A percentile compares a stretch with the other conserved stretches of the same genome.
Conservation (phyloP, 1,284 basidiomycete genomes). For the Cutaneotrichosporon sp. region DNA sequence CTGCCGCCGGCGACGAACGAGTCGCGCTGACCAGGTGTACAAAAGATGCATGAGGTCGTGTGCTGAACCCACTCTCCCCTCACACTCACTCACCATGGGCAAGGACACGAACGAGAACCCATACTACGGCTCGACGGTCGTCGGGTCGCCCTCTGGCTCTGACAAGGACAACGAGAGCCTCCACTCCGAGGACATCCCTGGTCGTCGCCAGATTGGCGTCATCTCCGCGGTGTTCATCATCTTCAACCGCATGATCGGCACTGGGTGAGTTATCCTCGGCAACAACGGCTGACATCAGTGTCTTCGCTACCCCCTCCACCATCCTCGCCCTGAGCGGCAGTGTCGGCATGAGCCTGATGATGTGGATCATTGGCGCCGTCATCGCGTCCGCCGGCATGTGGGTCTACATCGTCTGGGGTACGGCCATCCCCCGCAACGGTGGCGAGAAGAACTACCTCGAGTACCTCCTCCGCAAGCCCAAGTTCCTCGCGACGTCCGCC, state of each 20-base stretch:
- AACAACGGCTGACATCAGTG: not conserved
- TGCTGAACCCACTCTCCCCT: not conserved
- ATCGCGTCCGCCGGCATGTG: slow-evolving; percentile 34
- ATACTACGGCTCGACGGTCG: not conserved
- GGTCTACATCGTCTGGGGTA: slow-evolving; percentile 33
- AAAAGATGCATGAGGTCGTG: not conserved
- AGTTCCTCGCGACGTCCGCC: slow-evolving; percentile 21
- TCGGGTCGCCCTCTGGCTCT: not conserved
- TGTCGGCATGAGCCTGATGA: slow-evolving; percentile 27
- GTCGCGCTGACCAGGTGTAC: no score
- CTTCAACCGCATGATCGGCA: slow-evolving; percentile 23
- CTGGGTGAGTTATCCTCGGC: slow-evolving; percentile 5
- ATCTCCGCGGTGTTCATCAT: slow-evolving; percentile 20
- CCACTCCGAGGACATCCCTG: slow-evolving; percentile 4
- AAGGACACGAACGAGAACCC: not conserved
- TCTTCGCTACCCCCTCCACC: slow-evolving; percentile 23
- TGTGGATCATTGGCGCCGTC: slow-evolving; percentile 36
- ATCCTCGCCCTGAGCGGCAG: slow-evolving; percentile 21
- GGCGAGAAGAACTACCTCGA: slow-evolving; percentile 33
- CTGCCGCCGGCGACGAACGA: no score
- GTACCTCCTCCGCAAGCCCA: slow-evolving; percentile 23
- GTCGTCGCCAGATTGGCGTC: slow-evolving; percentile 17
- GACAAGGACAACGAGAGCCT: not conserved
- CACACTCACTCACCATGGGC: not conserved
- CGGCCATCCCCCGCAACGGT: slow-evolving; percentile 27